Evolutionary conservation across 306 rosid species (phyloP).

Genomic region (Elaeagnus macrophylla): DNA sequence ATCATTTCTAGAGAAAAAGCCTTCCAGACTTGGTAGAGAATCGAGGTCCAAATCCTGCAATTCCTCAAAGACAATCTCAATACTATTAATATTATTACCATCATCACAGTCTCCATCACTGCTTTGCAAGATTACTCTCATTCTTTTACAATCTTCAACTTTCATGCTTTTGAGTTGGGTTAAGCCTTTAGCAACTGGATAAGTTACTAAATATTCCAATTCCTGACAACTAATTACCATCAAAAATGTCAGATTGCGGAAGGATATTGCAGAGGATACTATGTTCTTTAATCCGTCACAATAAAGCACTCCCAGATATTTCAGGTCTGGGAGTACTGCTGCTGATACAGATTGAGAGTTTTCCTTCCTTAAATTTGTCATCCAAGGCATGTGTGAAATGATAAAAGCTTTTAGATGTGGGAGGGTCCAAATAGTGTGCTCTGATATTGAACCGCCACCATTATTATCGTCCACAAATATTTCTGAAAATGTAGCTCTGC

Average conservation of each 20-base stretch:
- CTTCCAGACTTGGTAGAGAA: not conserved
- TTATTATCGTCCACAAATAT: not conserved
- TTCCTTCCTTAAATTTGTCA: not conserved
- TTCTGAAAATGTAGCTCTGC: too few relatives aligned
- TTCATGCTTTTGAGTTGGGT: not conserved
- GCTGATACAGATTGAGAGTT: not conserved
- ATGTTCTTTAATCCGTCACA: not conserved
- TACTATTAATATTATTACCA: too few relatives aligned
- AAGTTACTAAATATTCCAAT: not conserved
- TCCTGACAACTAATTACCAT: not conserved
- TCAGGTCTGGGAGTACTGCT: not conserved
- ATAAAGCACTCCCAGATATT: rapidly evolving
- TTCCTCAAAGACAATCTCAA: not conserved
- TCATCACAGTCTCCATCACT: too few relatives aligned
- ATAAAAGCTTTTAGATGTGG: not conserved
- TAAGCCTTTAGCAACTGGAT: not conserved
- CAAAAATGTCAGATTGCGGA: not conserved
- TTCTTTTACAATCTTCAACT: not conserved
- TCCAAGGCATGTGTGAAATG: rapidly evolving
- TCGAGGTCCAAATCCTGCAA: not conserved
- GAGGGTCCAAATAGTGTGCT: not conserved
- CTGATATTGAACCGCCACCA: too few relatives aligned
- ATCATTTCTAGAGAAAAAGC: not conserved
- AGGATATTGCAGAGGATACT: not conserved
- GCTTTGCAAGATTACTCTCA: not conserved